phyloP scores from a whole-genome alignment of 805 yeast genomes.

The Candida takata region DNA sequence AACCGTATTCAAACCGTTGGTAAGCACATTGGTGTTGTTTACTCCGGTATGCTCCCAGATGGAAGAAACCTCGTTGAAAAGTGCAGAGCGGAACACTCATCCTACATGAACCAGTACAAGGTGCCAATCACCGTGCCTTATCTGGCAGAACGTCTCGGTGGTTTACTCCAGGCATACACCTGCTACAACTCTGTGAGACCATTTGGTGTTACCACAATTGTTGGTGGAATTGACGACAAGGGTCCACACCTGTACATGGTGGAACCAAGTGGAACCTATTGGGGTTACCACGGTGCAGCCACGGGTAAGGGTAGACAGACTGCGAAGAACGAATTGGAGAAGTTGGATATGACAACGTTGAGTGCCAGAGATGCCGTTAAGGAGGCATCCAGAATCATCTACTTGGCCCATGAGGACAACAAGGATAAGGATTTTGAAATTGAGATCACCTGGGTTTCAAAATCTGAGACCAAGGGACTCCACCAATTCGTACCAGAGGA shows the following conservation, averaged over 20 bases:
- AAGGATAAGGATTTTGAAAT: slow-evolving; percentile 96
- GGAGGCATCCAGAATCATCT: slow-evolving; percentile 89
- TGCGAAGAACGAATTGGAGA: slow-evolving; percentile 96
- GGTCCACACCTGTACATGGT: slow-evolving; percentile 94
- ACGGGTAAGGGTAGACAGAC: slow-evolving; percentile 97
- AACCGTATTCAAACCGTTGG: slow-evolving; percentile 89
- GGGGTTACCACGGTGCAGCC: slow-evolving; percentile 98
- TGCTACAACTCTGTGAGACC: slow-evolving; percentile 97
- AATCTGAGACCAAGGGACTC: slow-evolving; percentile 65
- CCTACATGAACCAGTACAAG: slow-evolving; percentile 71
- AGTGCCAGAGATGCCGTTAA: slow-evolving; percentile 79
- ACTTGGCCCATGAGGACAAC: slow-evolving; percentile 93
- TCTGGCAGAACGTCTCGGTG: slow-evolving; percentile 80
- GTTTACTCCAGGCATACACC: slow-evolving; percentile 91
- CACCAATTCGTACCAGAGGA: slow-evolving; percentile 80
- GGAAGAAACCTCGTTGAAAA: slow-evolving; percentile 89
- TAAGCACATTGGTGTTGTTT: slow-evolving; percentile 88
- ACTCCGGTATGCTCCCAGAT: slow-evolving; percentile 93
- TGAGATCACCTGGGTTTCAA: slow-evolving; percentile 85
- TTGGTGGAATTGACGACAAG: slow-evolving; percentile 87
- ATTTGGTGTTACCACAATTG: slow-evolving; percentile 86
- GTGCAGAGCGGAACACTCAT: slow-evolving; percentile 85
- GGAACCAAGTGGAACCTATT: slow-evolving; percentile 93
- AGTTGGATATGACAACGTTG: slow-evolving; percentile 62
- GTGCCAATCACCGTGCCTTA: slow-evolving; percentile 73